Conservation (phyloP, 2,329 filamentous ascomycete genomes). For the Harringtonia aguacate region DNA sequence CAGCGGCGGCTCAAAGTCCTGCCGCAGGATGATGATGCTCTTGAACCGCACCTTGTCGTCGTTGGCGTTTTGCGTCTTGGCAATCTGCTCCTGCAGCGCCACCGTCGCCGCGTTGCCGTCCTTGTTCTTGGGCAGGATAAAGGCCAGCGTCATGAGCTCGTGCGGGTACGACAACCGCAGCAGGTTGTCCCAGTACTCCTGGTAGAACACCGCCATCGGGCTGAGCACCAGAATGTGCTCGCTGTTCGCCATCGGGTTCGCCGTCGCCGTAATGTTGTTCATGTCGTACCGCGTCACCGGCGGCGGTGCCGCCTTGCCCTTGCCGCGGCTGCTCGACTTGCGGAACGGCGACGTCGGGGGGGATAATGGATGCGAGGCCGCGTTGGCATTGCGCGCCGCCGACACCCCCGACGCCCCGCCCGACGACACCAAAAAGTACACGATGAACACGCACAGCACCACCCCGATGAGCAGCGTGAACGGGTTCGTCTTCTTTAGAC, state of each 20-base stretch:
- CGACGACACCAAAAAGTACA: conserved; percentile 51
- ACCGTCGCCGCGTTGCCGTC: conserved; percentile 82
- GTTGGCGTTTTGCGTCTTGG: conserved; percentile 69
- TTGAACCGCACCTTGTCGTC: conserved; percentile 76
- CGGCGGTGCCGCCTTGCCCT: conserved; percentile 39
- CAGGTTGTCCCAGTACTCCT: conserved; percentile 91
- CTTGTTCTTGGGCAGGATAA: conserved; percentile 89
- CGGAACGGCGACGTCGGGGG: conserved; percentile 65
- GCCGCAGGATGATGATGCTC: conserved; percentile 84
- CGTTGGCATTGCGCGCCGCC: conserved; percentile 26
- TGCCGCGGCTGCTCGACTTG: conserved; percentile 46
- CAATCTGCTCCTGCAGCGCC: conserved; percentile 73
- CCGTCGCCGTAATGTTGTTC: conserved; percentile 83
- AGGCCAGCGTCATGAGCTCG: conserved; percentile 86
- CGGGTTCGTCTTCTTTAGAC: conserved; percentile 72
- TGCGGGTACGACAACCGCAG: conserved; percentile 78
- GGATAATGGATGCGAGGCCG: conserved; percentile 60
- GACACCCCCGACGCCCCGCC: conserved; percentile 15
- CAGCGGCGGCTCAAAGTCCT: conserved; percentile 83
- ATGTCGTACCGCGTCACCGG: conserved; percentile 88
- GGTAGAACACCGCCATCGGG: conserved; percentile 87
- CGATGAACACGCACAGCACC: conserved; percentile 61
- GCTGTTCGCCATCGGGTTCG: conserved; percentile 62
- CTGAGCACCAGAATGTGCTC: conserved; percentile 89
- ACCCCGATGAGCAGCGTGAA: conserved; percentile 63